These are phyloP conservation scores for Penicillium taxi DNA, from an alignment of 495 filamentous ascomycete species.

Conservation along the genomic window DNA sequence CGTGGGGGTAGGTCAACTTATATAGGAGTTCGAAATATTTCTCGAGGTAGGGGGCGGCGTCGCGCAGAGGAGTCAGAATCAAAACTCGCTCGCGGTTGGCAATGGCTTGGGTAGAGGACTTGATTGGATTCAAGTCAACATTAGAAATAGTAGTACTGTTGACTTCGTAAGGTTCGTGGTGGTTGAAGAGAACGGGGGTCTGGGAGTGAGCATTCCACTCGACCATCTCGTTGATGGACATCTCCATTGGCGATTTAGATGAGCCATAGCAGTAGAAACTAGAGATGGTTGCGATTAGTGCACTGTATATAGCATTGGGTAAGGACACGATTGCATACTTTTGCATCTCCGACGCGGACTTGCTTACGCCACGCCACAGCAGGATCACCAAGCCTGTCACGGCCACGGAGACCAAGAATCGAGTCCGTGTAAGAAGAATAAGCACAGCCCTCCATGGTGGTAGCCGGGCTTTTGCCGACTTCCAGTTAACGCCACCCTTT, in stretches of 20 bases:
- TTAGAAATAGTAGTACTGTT: constrained; percentile 70
- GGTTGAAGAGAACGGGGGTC: constrained; percentile 93
- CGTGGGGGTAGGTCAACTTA: constrained; percentile 86
- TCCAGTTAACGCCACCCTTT: constrained; percentile 89
- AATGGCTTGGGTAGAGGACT: constrained; percentile 68
- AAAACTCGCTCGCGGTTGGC: constrained; percentile 83
- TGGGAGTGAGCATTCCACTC: constrained; percentile 81
- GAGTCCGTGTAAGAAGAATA: constrained; percentile 66
- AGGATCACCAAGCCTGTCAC: constrained; percentile 67
- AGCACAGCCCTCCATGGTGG: constrained; percentile 77
- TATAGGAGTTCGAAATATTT: constrained; percentile 92
- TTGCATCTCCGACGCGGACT: constrained; percentile 81
- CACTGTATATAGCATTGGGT: constrained; percentile 3
- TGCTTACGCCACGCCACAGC: constrained; percentile 82
- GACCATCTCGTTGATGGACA: constrained; percentile 81
- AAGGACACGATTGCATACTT: constrained; percentile 49
- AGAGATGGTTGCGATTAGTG: neutral
- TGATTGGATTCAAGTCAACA: constrained; percentile 78
- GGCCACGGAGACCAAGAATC: constrained; percentile 69
- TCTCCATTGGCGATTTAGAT: constrained; percentile 84
- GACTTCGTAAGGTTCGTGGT: constrained; percentile 77
- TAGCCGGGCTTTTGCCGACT: constrained; percentile 72
- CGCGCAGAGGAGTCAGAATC: constrained; percentile 87
- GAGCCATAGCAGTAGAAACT: constrained; percentile 98
- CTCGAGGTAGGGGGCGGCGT: constrained; percentile 70